phyloP scores from a whole-genome alignment of 2,329 filamentous ascomycete species.

The Epicoccum sorghinum region DNA sequence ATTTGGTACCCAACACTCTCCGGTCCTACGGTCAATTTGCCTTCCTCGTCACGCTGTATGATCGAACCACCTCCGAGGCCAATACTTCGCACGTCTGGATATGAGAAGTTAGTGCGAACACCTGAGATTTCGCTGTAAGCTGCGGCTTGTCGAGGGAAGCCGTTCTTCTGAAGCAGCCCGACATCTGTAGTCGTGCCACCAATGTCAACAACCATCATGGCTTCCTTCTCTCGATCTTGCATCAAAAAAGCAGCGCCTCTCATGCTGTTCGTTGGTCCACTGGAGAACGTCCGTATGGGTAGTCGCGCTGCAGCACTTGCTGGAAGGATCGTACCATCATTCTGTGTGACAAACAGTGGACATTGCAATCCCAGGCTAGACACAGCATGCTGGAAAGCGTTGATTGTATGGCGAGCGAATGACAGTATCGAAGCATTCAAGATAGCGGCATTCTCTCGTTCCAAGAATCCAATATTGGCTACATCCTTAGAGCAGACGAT shows the following conservation, averaged over 20 bases:
- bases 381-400: constrained; percentile 54
- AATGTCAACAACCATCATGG: constrained; percentile 68
- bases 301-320: constrained; percentile 53
- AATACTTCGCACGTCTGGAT: constrained; percentile 64
- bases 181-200: constrained; percentile 71
- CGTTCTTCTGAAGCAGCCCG: constrained; percentile 64
- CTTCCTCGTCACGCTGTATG: constrained; percentile 47
- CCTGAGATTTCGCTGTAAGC: constrained; percentile 67
- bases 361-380: constrained; percentile 51
- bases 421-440: constrained; percentile 56
- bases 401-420: constrained; percentile 54
- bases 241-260: constrained; percentile 54
- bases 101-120: constrained; percentile 64
- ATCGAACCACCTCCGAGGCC: constrained; percentile 65
- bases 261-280: constrained; percentile 60
- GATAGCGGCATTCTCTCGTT: constrained; percentile 58
- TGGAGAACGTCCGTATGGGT: constrained; percentile 58
- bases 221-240: constrained; percentile 43
- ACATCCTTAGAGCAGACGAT: constrained; percentile 59
- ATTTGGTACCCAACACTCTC: background rate
- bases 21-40: background rate
- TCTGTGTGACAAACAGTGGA: constrained; percentile 58
- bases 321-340: constrained; percentile 57
- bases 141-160: constrained; percentile 67
- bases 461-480: constrained; percentile 57